phyloP scores from a whole-genome alignment of 805 yeast species.

The Suhomyces sp. region DNA sequence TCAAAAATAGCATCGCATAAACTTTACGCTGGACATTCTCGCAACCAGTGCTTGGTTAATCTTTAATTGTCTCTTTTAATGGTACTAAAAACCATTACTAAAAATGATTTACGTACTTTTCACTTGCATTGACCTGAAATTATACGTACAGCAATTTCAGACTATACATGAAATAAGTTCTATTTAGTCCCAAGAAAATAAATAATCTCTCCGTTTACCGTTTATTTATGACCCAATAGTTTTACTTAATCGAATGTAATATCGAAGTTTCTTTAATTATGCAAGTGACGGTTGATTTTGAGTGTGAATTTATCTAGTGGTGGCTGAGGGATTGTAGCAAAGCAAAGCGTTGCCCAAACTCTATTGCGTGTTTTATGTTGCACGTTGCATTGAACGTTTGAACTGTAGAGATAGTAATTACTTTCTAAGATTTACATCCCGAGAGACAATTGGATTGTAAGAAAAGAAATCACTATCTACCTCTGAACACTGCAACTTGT shows the following conservation, averaged over 20 bases:
- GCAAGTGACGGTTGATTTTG: not conserved
- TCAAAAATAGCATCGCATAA: not conserved
- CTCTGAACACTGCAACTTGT: not conserved
- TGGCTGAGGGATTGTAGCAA: not conserved
- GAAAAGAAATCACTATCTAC: not conserved
- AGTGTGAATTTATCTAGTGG: not conserved
- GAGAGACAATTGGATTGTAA: not conserved
- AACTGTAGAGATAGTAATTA: not conserved
- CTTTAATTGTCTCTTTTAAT: not conserved
- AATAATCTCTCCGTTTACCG: not conserved
- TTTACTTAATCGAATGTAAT: not conserved
- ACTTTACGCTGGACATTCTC: not conserved
- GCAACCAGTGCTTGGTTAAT: not conserved
- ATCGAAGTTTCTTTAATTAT: not conserved
- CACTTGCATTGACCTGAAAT: not conserved
- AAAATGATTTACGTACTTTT: not conserved
- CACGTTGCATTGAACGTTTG: not conserved
- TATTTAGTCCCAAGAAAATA: not conserved
- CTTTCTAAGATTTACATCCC: not conserved
- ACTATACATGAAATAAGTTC: not conserved
- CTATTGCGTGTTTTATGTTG: not conserved
- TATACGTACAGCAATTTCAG: not conserved
- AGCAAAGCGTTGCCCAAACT: not conserved
- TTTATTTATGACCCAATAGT: not conserved
- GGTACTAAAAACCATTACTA: not conserved